Evolutionary conservation across 2,329 filamentous ascomycete genomes (phyloP).

Genomic region (Penicillium paneum): DNA sequence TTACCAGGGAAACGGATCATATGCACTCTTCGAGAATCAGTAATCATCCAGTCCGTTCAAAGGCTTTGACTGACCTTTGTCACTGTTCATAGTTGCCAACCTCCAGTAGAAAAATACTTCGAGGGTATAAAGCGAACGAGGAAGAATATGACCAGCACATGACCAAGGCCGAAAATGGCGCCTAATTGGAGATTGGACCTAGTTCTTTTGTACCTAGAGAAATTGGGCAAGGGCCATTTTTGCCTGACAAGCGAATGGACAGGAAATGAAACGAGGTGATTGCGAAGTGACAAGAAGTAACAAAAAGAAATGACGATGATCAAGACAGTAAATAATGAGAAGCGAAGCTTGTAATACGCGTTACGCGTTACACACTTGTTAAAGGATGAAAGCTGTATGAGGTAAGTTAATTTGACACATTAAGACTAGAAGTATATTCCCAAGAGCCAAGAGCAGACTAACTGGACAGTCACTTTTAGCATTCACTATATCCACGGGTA

Average conservation of each 20-base stretch:
- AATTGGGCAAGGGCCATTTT: neutral
- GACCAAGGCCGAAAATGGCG: constrained; percentile 27
- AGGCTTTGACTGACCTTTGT: neutral
- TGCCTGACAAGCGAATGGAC: neutral
- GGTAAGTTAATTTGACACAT: neutral
- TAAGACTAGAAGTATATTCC: too few relatives aligned
- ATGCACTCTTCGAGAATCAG: neutral
- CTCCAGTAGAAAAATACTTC: neutral
- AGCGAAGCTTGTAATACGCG: neutral
- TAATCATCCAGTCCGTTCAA: neutral
- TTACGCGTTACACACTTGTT: neutral
- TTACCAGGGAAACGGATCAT: neutral
- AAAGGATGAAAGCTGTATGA: neutral
- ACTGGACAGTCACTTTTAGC: neutral
- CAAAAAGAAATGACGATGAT: neutral
- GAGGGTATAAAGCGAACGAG: too few relatives aligned
- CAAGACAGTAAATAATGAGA: neutral
- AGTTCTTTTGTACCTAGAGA: neutral
- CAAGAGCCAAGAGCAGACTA: neutral
- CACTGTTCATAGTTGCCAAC: neutral
- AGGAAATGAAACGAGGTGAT: neutral
- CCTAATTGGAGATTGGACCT: constrained; percentile 25
- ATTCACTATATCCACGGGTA: neutral
- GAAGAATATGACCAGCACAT: constrained; percentile 1
- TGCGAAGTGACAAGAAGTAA: too few relatives aligned